phyloP scores from a whole-genome alignment of 139 green algal genomes.

The Deuterostichococcus epilithicus region DNA sequence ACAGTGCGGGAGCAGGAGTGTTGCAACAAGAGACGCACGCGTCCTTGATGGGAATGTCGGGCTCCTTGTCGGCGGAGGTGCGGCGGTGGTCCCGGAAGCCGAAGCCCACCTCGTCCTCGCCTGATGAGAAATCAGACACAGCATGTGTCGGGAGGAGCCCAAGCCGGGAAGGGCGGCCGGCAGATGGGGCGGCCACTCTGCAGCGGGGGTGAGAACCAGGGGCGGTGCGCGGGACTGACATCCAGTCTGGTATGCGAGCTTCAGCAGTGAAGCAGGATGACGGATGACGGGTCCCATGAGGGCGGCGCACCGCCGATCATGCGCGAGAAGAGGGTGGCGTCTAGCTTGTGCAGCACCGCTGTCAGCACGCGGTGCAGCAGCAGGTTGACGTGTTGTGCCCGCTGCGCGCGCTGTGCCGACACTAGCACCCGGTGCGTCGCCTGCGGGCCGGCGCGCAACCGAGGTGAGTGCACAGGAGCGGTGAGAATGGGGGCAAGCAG shows the following conservation, averaged over 20 bases:
- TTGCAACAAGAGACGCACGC: not conserved
- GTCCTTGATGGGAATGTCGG: not conserved
- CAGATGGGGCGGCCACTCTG: too few relatives aligned
- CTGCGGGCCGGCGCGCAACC: not conserved
- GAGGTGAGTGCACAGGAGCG: not conserved
- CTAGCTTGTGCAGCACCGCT: slow-evolving; percentile 57
- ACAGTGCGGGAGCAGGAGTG: too few relatives aligned
- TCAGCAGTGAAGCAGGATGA: too few relatives aligned
- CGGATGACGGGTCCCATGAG: too few relatives aligned
- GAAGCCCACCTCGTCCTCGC: not conserved
- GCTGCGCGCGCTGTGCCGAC: not conserved
- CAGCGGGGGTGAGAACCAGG: too few relatives aligned
- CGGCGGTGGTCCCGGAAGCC: not conserved
- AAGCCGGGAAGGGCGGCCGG: too few relatives aligned
- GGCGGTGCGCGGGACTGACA: too few relatives aligned
- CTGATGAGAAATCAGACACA: not conserved
- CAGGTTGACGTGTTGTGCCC: slow-evolving; percentile 33
- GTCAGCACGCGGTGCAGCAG: slow-evolving; percentile 58
- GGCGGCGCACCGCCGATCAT: slow-evolving; percentile 29
- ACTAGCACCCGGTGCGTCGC: not conserved
- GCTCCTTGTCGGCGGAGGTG: not conserved
- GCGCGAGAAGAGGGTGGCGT: slow-evolving; percentile 62
- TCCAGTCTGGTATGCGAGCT: too few relatives aligned
- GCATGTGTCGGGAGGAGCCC: too few relatives aligned
- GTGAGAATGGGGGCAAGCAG: too few relatives aligned